A percentile compares a stretch with the other conserved stretches of the same genome.
These are phyloP conservation scores for Solanum pimpinellifolium DNA, from an alignment of 257 asterid species.

Conservation along the genomic window DNA sequence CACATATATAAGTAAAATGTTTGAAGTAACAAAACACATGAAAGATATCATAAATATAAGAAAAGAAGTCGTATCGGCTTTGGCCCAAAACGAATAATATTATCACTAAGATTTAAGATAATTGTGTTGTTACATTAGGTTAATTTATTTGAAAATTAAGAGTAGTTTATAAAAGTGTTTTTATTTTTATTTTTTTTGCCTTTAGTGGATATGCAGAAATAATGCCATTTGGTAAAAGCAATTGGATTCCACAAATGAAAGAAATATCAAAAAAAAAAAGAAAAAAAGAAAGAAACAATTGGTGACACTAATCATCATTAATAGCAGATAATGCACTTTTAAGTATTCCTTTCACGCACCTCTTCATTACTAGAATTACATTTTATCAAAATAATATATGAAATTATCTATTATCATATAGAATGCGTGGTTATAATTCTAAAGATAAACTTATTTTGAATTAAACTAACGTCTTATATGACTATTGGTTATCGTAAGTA, in stretches of 20 bases:
- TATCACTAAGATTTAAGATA: no score
- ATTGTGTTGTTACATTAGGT: no score
- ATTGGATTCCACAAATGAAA: background rate
- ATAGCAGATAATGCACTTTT: background rate
- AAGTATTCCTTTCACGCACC: slow-evolving; percentile 5
- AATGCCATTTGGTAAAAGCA: background rate
- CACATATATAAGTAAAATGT: no score
- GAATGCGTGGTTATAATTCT: background rate
- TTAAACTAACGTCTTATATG: background rate
- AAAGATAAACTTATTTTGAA: background rate
- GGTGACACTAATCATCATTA: background rate
- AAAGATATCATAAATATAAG: no score
- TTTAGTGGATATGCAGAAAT: background rate
- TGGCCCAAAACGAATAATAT: no score
- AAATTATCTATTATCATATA: background rate
- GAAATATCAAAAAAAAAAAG: background rate
- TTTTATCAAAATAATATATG: background rate
- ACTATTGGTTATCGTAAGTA: background rate
- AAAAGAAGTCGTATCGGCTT: no score
- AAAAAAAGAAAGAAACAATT: background rate
- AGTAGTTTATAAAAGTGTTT: no score
- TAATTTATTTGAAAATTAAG: no score
- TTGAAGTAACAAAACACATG: no score
- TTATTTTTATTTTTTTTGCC: background rate
- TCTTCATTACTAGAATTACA: background rate